Evolutionary conservation across 2,329 filamentous ascomycete genomes (phyloP), one percentile per base, ranked within the genome.

Genomic region (Whalleya microplaca): DNA sequence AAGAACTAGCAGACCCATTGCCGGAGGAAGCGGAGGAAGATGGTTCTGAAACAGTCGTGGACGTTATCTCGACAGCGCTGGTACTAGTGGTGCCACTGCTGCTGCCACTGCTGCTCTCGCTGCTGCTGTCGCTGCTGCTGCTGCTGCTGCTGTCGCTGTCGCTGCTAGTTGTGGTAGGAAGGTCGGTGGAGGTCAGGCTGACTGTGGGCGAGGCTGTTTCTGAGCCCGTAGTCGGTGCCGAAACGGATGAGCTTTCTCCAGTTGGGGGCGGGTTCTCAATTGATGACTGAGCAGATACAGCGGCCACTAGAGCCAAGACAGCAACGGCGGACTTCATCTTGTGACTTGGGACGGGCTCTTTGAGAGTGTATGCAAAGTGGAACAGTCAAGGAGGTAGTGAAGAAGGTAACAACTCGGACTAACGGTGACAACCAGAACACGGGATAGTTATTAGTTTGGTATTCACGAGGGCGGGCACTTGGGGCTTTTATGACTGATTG

Each of bases 301-400:
- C 27, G 42, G 64, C 58, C 40, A 56, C 57, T 27, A 69, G 41
- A 42, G 61, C 65, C 49, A 61, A 41, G 51, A 51, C 48, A 43
- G 59, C 58, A 55, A 64, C 43, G 41, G 55, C 19, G 62, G 63
- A 69, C 62, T 66, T 68, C 67, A 69, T 69, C 7, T 60, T 69
- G 60, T 9, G 42, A 53, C 21, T 44, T 23, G 20, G 9, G 42
- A 47, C 42, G 18, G 19, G 49, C 37, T 19, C 27, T 29, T 27
- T 37, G 12, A 12, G 41, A n/a, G 19, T 41, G 18, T 5, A 41
- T 46, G 27, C 32, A 8, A 18, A 32, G 19, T 50, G 3, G 42
- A 43, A 16, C 12, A 12, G 32, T 40, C 27, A 23, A 46, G 19
- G 2, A 27, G 21, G 47, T 51, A 48, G 41, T 41, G 41, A 27